Evolutionary conservation across 257 asterid species (phyloP), one percentile per base, ranked within the genome.

Genomic region (Petrea volubilis): DNA sequence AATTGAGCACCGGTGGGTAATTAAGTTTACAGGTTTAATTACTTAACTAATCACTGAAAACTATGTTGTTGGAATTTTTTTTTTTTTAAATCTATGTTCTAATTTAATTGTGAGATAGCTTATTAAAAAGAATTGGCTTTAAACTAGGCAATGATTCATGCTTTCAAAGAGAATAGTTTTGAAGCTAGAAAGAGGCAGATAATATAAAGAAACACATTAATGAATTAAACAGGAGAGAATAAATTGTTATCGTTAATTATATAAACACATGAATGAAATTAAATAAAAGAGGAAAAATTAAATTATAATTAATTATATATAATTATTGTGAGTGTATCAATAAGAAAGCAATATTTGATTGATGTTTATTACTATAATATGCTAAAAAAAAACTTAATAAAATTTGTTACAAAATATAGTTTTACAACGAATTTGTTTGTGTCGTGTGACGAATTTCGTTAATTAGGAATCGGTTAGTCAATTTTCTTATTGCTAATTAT

Each of bases 11-110:
- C 29, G 25, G 12, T 58, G 43, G n/a, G 43, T 77, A 34, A 62
- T 75, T 60, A 59, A 75, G 21, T 53, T 55, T 49, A 15, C 9
- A 20, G 36, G 24, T 77, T 57, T 47, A 64, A 46, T 27, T 49
- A 51, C 40, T 72, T 36, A 72, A 72, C 58, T 59, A 59, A 51
- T 38, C 1, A 3, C 11, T 65, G 29, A n/a, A 71, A 72, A 78
- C 72, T 72, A 72, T 72, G 70, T 51, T 77, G 82, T 78, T 72
- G 68, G 6, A 60, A 66, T 2, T 38, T 71, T 50, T 28, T n/a
- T 28, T 41, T 53, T 49, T 24, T 43, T 53, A 47, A 47, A 14
- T n/a, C n/a, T n/a, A 17, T 36, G 12, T 46, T 41, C 18, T 40
- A 15, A 67, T 67, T 52, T 46, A 23, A 6, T 55, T 14, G 10